Conservation (phyloP, 106 monocot genomes). For the Xerophyta viscosa region DNA sequence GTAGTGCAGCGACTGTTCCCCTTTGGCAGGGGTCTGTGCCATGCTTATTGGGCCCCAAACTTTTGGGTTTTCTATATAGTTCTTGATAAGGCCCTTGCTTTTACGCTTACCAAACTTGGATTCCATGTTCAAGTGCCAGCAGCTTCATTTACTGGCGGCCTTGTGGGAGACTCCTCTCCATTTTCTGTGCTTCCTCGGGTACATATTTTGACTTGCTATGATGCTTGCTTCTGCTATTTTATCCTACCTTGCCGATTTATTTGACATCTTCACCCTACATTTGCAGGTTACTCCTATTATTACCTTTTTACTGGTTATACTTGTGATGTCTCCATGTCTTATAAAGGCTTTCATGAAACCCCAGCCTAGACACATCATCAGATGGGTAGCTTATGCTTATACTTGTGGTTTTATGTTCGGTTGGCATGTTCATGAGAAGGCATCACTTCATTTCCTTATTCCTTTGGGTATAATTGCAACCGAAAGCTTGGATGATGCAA, state of each 20-base stretch:
- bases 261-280: slow-evolving; percentile 18
- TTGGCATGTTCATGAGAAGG: slow-evolving; percentile 99
- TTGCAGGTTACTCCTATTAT: slow-evolving; percentile 62
- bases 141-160: slow-evolving; percentile 92
- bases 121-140: slow-evolving; percentile 40
- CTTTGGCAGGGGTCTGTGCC: slow-evolving; percentile 91
- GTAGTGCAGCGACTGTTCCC: slow-evolving; percentile 82
- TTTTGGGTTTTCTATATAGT: slow-evolving; percentile 97
- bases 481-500: slow-evolving; percentile 71
- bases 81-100: slow-evolving; percentile 71
- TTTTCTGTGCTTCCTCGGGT: slow-evolving; percentile 96
- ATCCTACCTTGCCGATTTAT: slow-evolving; percentile 1
- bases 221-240: background rate
- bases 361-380: slow-evolving; percentile 53
- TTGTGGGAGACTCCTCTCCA: slow-evolving; percentile 70
- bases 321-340: slow-evolving; percentile 82
- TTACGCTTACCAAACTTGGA: slow-evolving; percentile 46
- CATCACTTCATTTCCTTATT: slow-evolving; percentile 91
- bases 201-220: background rate
- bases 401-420: slow-evolving; percentile 98
- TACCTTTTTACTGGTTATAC: slow-evolving; percentile 66
- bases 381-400: slow-evolving; percentile 89
- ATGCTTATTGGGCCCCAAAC: slow-evolving; percentile 99
- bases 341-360: slow-evolving; percentile 62
- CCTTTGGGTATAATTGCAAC: slow-evolving; percentile 72